A percentile compares a stretch with the other conserved stretches of the same genome.
These are phyloP conservation scores for Saccharomyces hybrid DNA, from an alignment of 1,139 yeast species.

Conservation along the genomic window DNA sequence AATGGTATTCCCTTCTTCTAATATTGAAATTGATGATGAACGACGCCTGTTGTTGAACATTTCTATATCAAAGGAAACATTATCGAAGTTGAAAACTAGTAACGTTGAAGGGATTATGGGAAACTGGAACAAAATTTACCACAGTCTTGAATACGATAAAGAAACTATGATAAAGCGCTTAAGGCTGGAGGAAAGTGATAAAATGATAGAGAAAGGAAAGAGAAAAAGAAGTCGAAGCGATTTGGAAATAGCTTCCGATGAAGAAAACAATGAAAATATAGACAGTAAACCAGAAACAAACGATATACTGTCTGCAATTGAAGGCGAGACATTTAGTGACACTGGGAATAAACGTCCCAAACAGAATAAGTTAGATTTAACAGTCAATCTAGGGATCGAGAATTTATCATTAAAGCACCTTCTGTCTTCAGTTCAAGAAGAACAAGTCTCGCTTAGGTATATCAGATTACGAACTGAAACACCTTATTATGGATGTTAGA, in stretches of 20 bases:
- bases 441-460: slow-evolving; percentile 67
- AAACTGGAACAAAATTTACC: slow-evolving; percentile 59
- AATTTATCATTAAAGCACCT: slow-evolving; percentile 75
- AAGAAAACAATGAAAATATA: slow-evolving; percentile 4
- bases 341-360: slow-evolving; percentile 8
- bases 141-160: slow-evolving; percentile 74
- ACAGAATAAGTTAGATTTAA: slow-evolving; percentile 23
- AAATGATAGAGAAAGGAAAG: slow-evolving; percentile 45
- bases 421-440: slow-evolving; percentile 65
- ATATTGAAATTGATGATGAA: slow-evolving; percentile 12
- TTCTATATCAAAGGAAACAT: slow-evolving; percentile 26
- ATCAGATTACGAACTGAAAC: slow-evolving; percentile 79
- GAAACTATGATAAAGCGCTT: slow-evolving; percentile 72
- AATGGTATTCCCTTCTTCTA: slow-evolving; percentile 9
- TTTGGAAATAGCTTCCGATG: slow-evolving; percentile 7
- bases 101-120: slow-evolving; percentile 34
- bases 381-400: slow-evolving; percentile 68
- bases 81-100: slow-evolving; percentile 22
- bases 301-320: slow-evolving; percentile 3
- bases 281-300: slow-evolving; percentile 3
- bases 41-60: slow-evolving; percentile 25
- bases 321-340: slow-evolving; percentile 3
- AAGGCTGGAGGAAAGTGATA: slow-evolving; percentile 72
- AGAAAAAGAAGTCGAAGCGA: slow-evolving; percentile 20
- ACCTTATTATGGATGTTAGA: slow-evolving; percentile 82